Percentiles rank a stretch among this genome's conserved stretches.
These are phyloP conservation scores for Capsaspora owczarzaki DNA, from an alignment of 78 protist species.

Conservation along the genomic window DNA sequence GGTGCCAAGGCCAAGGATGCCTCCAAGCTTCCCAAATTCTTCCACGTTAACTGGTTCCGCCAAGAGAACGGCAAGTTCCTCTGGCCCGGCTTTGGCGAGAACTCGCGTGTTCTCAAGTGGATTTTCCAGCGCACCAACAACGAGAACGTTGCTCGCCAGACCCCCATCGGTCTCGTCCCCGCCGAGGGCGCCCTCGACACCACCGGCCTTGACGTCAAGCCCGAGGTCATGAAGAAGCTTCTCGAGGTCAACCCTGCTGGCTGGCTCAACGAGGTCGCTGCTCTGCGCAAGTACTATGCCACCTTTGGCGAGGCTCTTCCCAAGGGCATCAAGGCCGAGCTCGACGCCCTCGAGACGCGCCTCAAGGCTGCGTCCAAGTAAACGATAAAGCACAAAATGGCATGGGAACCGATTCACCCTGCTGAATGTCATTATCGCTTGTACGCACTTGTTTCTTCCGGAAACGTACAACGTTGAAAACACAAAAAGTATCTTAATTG, in stretches of 20 bases:
- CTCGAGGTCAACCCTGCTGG: neutral
- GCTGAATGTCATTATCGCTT: too few relatives aligned
- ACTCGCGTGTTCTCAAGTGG: constrained; percentile 81
- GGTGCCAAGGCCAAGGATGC: neutral
- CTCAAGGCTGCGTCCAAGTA: constrained; percentile 1
- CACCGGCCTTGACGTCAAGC: constrained; percentile 41
- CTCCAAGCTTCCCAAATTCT: constrained; percentile 63
- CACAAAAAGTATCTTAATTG: too few relatives aligned
- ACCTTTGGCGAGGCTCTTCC: constrained; percentile 7
- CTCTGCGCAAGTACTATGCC: neutral
- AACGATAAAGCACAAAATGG: too few relatives aligned
- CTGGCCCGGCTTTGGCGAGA: constrained; percentile 90
- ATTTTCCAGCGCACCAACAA: constrained; percentile 50
- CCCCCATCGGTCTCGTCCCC: constrained; percentile 62
- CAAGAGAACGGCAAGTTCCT: constrained; percentile 53
- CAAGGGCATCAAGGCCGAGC: neutral
- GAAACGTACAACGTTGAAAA: too few relatives aligned
- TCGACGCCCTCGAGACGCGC: constrained; percentile 2
- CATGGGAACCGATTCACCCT: too few relatives aligned
- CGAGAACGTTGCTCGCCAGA: constrained; percentile 24
- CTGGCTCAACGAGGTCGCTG: constrained; percentile 1
- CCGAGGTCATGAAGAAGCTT: neutral
- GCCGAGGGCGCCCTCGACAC: constrained; percentile 20
- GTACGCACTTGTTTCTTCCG: too few relatives aligned
- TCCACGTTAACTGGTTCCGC: constrained; percentile 85